phyloP scores from a whole-genome alignment of 371 early-diverging fungal species.

The Rhizopus sp. region DNA sequence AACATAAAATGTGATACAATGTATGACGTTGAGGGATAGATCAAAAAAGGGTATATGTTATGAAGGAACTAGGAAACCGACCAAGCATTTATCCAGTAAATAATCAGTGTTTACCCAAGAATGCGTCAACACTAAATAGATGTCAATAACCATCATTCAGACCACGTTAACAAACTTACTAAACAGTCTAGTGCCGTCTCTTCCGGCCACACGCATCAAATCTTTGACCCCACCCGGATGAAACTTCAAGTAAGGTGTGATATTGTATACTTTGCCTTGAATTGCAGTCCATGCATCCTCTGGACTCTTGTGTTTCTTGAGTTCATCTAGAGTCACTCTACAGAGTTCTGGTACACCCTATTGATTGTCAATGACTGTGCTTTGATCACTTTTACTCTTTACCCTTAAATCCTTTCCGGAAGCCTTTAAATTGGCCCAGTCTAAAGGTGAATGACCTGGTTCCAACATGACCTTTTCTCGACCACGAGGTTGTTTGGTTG shows the following conservation, averaged over 20 bases:
- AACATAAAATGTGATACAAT: background rate
- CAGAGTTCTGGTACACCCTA: slow-evolving; percentile 61
- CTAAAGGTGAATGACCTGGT: slow-evolving; percentile 90
- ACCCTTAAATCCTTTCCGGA: slow-evolving; percentile 81
- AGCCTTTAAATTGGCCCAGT: slow-evolving; percentile 86
- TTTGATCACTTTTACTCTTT: slow-evolving; percentile 10
- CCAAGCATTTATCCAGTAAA: slow-evolving; percentile 80
- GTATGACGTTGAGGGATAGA: background rate
- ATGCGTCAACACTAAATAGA: slow-evolving; percentile 73
- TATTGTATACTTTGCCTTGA: slow-evolving; percentile 92
- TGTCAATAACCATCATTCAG: background rate
- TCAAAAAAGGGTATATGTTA: slow-evolving; percentile 9
- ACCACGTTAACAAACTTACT: slow-evolving; percentile 47
- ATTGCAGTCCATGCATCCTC: slow-evolving; percentile 95
- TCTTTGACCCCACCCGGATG: slow-evolving; percentile 95
- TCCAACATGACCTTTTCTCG: slow-evolving; percentile 82
- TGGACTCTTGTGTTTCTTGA: slow-evolving; percentile 74
- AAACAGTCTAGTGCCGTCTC: slow-evolving; percentile 92
- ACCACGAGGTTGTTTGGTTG: slow-evolving; percentile 50
- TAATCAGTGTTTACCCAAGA: slow-evolving; percentile 93
- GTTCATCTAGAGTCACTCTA: slow-evolving; percentile 74
- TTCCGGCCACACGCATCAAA: slow-evolving; percentile 93
- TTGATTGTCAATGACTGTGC: background rate
- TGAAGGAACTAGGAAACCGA: slow-evolving; percentile 75
- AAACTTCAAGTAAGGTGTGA: slow-evolving; percentile 91